Conservation (phyloP, 192 early-diverging fungal species). For the Mortierella antarctica region DNA sequence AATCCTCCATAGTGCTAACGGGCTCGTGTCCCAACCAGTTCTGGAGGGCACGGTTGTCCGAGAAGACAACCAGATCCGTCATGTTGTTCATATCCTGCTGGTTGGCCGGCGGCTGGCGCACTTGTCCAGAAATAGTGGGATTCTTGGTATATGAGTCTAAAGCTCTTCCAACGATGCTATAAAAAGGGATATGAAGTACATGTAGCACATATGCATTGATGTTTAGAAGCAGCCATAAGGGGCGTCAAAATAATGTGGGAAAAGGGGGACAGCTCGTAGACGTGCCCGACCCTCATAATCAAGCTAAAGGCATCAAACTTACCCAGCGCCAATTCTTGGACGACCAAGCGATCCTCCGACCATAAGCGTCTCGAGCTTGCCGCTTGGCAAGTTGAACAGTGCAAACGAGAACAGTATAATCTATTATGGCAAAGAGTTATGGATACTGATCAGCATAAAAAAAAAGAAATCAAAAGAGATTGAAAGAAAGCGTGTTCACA, state of each 20-base stretch:
- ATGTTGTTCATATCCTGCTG: slow-evolving; percentile 44
- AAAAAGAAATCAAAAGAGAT: neutral
- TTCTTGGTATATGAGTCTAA: slow-evolving; percentile 47
- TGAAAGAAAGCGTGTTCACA: neutral
- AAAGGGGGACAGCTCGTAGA: too few relatives aligned
- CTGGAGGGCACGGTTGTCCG: slow-evolving; percentile 48
- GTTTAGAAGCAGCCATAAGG: too few relatives aligned
- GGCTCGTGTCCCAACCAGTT: slow-evolving; percentile 50
- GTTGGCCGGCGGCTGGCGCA: slow-evolving; percentile 11
- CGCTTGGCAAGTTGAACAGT: slow-evolving; percentile 75
- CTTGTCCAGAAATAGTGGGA: slow-evolving; percentile 49
- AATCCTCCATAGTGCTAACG: slow-evolving; percentile 2
- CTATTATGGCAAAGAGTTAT: slow-evolving; percentile 48
- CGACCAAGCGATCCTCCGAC: slow-evolving; percentile 57
- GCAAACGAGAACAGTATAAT: slow-evolving; percentile 88
- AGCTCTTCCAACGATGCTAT: slow-evolving; percentile 48
- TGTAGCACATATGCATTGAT: neutral
- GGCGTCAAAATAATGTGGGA: too few relatives aligned
- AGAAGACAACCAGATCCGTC: slow-evolving; percentile 49
- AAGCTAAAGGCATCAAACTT: neutral
- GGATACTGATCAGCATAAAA: slow-evolving; percentile 9
- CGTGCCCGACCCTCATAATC: too few relatives aligned
- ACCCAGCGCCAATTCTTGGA: slow-evolving; percentile 52
- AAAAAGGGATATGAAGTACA: slow-evolving; percentile 1
- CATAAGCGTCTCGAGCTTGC: slow-evolving; percentile 56